Percentiles rank a stretch among this genome's conserved stretches.
These are phyloP conservation scores for Rubroshorea leprosula DNA, from an alignment of 345 rosid species.

Conservation along the genomic window DNA sequence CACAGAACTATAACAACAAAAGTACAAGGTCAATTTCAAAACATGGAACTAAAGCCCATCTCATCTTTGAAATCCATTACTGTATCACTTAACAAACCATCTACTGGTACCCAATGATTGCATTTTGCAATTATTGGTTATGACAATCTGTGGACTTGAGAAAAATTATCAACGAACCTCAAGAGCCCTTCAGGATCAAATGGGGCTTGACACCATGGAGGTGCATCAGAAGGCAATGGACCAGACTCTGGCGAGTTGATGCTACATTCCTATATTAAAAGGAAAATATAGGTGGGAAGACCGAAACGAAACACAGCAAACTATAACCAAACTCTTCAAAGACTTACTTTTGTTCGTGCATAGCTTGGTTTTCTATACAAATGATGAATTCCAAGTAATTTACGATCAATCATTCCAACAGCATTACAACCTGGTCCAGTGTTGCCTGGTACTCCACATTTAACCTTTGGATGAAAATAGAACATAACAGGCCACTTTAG, in stretches of 20 bases:
- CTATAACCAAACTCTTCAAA: not conserved
- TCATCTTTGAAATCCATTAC: not conserved
- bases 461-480: conserved; percentile 44
- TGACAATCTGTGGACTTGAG: conserved; percentile 8
- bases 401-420: conserved; percentile 80
- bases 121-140: not conserved
- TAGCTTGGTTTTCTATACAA: conserved; percentile 62
- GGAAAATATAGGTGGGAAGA: not conserved
- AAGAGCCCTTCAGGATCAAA: conserved; percentile 90
- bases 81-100: not conserved
- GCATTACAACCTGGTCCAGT: conserved; percentile 85
- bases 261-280: conserved; percentile 61
- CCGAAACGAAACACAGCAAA: conserved; percentile 3
- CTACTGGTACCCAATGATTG: not conserved
- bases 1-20: conserved; percentile 52
- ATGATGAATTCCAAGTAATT: conserved; percentile 59
- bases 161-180: conserved; percentile 38
- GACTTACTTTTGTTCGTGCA: conserved; percentile 51
- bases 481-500: not conserved
- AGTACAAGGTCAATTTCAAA: conserved; percentile 7
- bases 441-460: conserved; percentile 69
- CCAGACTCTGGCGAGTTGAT: conserved; percentile 65
- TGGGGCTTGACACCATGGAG: conserved; percentile 95
- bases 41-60: conserved; percentile 7
- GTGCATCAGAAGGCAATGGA: conserved; percentile 68